Percentiles rank a stretch among this genome's conserved stretches.
Conservation (phyloP, 352 stramenopile genomes). For the Phytophthora pseudosyringae region DNA sequence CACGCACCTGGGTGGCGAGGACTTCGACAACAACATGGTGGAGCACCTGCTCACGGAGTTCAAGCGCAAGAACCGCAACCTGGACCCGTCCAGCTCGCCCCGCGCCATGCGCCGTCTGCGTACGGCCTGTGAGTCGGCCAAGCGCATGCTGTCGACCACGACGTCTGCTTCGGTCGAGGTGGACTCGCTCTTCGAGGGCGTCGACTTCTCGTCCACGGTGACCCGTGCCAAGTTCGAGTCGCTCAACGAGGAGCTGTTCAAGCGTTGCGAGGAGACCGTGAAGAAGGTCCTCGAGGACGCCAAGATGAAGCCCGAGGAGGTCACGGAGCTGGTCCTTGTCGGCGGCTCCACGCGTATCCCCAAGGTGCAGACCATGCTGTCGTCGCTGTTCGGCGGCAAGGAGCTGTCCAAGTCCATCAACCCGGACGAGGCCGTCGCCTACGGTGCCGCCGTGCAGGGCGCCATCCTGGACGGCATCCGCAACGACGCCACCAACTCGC, state of each 20-base stretch:
- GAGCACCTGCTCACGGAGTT: conserved; percentile 96
- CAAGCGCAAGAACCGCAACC: conserved; percentile 91
- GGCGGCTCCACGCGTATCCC: conserved; percentile 68
- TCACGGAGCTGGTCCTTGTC: conserved; percentile 65
- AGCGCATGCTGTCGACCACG: conserved; percentile 95
- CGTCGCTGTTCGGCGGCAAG: conserved; percentile 61
- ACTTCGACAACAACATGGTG: conserved; percentile 97
- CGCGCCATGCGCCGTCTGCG: conserved; percentile 95
- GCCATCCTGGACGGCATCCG: conserved; percentile 72
- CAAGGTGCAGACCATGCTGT: conserved; percentile 70
- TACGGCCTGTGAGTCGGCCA: conserved; percentile 97
- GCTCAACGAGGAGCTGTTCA: conserved; percentile 84
- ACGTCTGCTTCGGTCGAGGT: conserved; percentile 95
- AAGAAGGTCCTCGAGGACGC: conserved; percentile 67
- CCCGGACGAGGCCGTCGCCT: conserved; percentile 82
- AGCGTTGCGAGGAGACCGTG: conserved; percentile 86
- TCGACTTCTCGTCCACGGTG: conserved; percentile 95
- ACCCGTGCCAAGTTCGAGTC: conserved; percentile 95
- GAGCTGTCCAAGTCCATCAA: conserved; percentile 78
- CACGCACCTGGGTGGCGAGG: conserved; percentile 94
- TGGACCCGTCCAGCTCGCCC: conserved; percentile 91
- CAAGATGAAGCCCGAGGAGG: conserved; percentile 73
- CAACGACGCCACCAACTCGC: conserved; percentile 84
- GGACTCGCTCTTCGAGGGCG: conserved; percentile 95
- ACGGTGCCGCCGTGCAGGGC: conserved; percentile 73